Evolutionary conservation across 164 flowering plant species (phyloP), one percentile per base, ranked within the genome.

Genomic region (Chloranthus sessilifolius): DNA sequence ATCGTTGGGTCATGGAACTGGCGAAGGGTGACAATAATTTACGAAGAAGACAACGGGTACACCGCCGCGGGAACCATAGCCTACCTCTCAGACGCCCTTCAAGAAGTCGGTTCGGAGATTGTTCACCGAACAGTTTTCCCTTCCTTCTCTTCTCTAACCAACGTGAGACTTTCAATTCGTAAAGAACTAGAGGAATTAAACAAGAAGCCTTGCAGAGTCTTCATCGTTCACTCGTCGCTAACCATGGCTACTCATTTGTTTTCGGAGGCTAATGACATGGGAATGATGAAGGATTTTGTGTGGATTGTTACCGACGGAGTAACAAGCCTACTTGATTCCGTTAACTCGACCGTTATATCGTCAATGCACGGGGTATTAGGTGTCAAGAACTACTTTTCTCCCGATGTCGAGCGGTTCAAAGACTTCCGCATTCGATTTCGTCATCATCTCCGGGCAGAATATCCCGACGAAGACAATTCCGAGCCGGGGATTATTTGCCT

Each of bases 301-400:
- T 76, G 79, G 81, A 70, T 76, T 8, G 14, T 63, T 25, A 46
- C 66, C 3, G 66, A 64, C 3, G n/a, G 47, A 9, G 17, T 79
- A 1, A 11, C 76, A 3, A 45, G 47, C 42, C 51, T 64, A 19
- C 44, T 80, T 17, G 51, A 53, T 24, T 28, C 58, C 11, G 16
- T 39, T 2, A 24, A 53, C 11, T 25, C 42, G 2, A 38, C 64
- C 0, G 37, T 40, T 7, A 41, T 56, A 43, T 51, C 59, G 26
- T 42, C 62, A 21, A 52, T 66, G 66, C 47, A 66, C 35, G 71
- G 71, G 1, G 47, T 49, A 6, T 1, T 66, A 8, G 71, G 71
- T 36, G 21, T 61, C 39, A 57, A 48, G 28, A 36, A 26, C 6
- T 42, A 21, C 56, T 47, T 27, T 26, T n/a, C 51, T 0, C 10